phyloP scores from a whole-genome alignment of 176 grass and related monocot genomes.

The Phyllostachys edulis region DNA sequence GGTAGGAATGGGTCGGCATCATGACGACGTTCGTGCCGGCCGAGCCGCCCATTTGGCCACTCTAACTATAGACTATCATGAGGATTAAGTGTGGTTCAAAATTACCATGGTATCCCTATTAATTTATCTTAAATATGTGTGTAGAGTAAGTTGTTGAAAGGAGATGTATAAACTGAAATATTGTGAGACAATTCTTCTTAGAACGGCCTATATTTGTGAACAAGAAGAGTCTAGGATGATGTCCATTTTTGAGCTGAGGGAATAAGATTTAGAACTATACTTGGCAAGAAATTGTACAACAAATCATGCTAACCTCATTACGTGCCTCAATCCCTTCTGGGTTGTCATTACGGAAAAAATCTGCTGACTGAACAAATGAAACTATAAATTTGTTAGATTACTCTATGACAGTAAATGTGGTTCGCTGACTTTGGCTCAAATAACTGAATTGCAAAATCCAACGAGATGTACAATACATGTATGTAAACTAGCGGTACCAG shows the following conservation, averaged over 20 bases:
- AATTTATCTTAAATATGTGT: background rate
- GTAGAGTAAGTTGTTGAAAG: slow-evolving; percentile 5
- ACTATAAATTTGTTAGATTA: slow-evolving; percentile 31
- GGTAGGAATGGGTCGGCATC: no score
- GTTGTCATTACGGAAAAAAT: slow-evolving; percentile 97
- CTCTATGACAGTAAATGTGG: background rate
- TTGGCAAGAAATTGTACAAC: slow-evolving; percentile 5
- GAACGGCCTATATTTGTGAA: background rate
- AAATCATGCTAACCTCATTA: slow-evolving; percentile 76
- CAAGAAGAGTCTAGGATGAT: background rate
- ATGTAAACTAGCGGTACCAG: slow-evolving; percentile 3
- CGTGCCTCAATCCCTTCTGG: slow-evolving; percentile 91
- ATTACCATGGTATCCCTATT: slow-evolving; percentile 18
- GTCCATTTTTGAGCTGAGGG: background rate
- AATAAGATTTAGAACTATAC: slow-evolving; percentile 6
- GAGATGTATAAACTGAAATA: background rate
- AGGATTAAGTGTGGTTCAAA: slow-evolving; percentile 23
- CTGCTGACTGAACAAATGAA: slow-evolving; percentile 67
- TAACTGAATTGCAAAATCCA: slow-evolving; percentile 6
- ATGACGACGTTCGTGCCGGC: no score
- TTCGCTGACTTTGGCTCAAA: slow-evolving; percentile 12
- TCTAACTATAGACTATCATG: background rate
- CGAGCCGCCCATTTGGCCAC: no score
- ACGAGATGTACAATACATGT: background rate
- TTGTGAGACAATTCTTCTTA: background rate